These are phyloP conservation scores for Penicillium lagena DNA, from an alignment of 495 filamentous ascomycete genomes.

Conservation along the genomic window DNA sequence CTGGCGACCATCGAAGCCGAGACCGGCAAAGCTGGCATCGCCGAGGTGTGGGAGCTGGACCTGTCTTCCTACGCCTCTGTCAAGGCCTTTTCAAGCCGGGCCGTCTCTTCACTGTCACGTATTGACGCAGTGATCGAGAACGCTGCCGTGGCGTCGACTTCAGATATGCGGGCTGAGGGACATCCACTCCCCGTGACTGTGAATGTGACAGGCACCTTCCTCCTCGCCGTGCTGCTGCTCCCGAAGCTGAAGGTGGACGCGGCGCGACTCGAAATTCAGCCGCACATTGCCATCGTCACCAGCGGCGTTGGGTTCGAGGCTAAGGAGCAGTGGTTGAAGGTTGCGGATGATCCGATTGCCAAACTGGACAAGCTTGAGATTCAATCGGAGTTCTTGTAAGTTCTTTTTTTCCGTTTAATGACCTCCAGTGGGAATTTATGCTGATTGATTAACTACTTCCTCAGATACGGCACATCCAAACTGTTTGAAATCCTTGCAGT, in stretches of 20 bases:
- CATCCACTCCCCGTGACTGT: conserved; percentile 2
- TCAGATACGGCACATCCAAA: conserved; percentile 25
- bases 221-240: conserved; percentile 6
- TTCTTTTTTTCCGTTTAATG: no score
- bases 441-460: conserved; percentile 11
- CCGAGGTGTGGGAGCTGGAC: conserved; percentile 6
- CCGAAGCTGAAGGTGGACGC: conserved; percentile 10
- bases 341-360: neutral
- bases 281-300: conserved; percentile 7
- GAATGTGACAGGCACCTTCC: conserved; percentile 10
- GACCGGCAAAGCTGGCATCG: no score
- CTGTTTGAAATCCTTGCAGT: conserved; percentile 29
- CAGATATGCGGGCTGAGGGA: conserved; percentile 1
- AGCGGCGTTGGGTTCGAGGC: conserved; percentile 11
- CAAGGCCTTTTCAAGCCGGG: conserved; percentile 13
- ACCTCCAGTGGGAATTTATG: neutral
- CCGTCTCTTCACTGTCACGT: conserved; percentile 4
- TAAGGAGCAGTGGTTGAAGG: neutral
- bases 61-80: conserved; percentile 15
- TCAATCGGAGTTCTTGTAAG: no score
- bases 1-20: no score
- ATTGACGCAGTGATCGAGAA: conserved; percentile 13
- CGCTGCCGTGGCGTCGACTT: conserved; percentile 4
- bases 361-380: conserved; percentile 9
- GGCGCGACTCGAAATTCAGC: conserved; percentile 2